These are phyloP conservation scores for Begonia peltatifolia DNA, from an alignment of 306 rosid species.

Conservation along the genomic window DNA sequence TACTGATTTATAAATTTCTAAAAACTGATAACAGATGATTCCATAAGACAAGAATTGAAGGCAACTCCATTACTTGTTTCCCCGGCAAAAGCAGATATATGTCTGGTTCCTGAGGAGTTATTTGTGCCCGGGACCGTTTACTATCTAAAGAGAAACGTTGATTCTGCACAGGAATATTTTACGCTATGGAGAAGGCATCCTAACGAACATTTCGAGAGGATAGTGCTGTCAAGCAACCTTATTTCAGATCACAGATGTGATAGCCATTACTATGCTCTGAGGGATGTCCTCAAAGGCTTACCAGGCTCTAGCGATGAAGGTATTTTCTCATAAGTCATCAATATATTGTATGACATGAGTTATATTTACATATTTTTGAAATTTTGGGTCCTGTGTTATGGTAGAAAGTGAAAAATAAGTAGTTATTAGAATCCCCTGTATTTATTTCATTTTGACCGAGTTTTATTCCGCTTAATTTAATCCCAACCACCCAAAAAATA, in stretches of 20 bases:
- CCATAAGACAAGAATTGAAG: constrained; percentile 22
- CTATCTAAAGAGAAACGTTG: constrained; percentile 56
- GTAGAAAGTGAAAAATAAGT: too few relatives aligned
- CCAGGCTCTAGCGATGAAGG: constrained; percentile 44
- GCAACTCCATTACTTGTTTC: constrained; percentile 20
- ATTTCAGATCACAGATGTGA: constrained; percentile 83
- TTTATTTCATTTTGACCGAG: too few relatives aligned
- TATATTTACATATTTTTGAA: too few relatives aligned
- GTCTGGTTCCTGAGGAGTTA: constrained; percentile 45
- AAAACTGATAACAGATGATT: constrained; percentile 33
- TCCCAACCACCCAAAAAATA: too few relatives aligned
- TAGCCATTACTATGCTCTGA: constrained; percentile 67
- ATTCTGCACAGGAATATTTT: constrained; percentile 27
- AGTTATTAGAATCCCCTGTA: too few relatives aligned
- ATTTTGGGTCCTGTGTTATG: too few relatives aligned
- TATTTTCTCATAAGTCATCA: constrained; percentile 19
- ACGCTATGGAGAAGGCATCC: constrained; percentile 67
- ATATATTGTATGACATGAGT: too few relatives aligned
- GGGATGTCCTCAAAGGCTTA: constrained; percentile 79
- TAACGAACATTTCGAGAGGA: constrained; percentile 67
- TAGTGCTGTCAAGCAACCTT: constrained; percentile 61
- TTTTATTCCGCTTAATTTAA: too few relatives aligned
- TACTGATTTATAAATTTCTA: too few relatives aligned
- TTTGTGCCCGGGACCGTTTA: constrained; percentile 72
- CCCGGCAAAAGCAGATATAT: constrained; percentile 19